Conservation (phyloP, 129 eudicot genomes). For the Scalesia atractyloides region DNA sequence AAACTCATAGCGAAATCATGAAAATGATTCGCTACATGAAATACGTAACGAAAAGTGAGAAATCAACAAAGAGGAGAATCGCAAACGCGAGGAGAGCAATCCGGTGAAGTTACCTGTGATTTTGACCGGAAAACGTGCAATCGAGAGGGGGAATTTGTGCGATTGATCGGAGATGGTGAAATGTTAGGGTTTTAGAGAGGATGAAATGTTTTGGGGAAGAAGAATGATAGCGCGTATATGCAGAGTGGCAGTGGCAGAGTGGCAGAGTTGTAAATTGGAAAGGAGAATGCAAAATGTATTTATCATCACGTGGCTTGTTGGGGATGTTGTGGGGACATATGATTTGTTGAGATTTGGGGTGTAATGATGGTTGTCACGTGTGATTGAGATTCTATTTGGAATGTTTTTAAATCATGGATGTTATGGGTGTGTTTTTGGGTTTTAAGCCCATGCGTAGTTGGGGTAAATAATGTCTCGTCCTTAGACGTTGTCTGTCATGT, state of each 20-base stretch:
- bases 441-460: no score
- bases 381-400: not conserved
- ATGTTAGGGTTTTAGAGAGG: slow-evolving; percentile 26
- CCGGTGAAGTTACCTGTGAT: slow-evolving; percentile 16
- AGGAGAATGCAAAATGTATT: slow-evolving; percentile 7
- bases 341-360: not conserved
- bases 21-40: not conserved
- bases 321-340: not conserved
- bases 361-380: not conserved
- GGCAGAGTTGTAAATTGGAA: slow-evolving; percentile 21
- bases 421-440: not conserved
- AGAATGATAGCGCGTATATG: not conserved
- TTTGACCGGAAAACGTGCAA: not conserved
- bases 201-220: not conserved
- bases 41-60: not conserved
- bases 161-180: slow-evolving; percentile 9
- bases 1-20: not conserved
- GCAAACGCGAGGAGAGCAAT: not conserved
- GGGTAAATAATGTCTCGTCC: no score
- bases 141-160: not conserved
- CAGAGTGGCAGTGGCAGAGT: not conserved
- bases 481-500: no score
- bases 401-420: not conserved
- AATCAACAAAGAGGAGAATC: not conserved
- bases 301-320: slow-evolving; percentile 19